phyloP scores from a whole-genome alignment of 2,329 filamentous ascomycete genomes.

The Penicillium palitans region DNA sequence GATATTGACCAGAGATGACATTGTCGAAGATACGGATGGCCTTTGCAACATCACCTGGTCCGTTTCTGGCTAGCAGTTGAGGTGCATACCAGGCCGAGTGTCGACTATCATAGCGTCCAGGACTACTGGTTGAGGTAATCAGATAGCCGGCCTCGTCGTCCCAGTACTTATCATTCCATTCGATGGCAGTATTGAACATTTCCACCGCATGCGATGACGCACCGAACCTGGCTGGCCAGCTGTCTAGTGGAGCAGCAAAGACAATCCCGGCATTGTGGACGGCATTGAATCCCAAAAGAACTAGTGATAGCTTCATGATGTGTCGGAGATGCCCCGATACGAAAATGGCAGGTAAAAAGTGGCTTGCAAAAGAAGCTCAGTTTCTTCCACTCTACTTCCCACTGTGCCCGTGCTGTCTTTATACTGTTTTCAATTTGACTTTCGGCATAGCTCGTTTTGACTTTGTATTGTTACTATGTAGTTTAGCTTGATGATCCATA shows the following conservation, averaged over 20 bases:
- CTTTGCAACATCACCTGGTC: slow-evolving; percentile 15
- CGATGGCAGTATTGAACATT: slow-evolving; percentile 22
- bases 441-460: neutral
- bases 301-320: slow-evolving; percentile 1
- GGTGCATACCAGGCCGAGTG: slow-evolving; percentile 24
- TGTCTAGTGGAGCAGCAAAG: neutral
- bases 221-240: neutral
- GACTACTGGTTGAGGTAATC: slow-evolving; percentile 11
- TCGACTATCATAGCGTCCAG: slow-evolving; percentile 21
- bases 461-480: neutral
- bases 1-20: slow-evolving; percentile 21
- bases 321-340: neutral
- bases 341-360: neutral
- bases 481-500: neutral
- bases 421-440: neutral
- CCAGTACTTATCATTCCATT: slow-evolving; percentile 22
- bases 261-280: neutral
- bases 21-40: slow-evolving; percentile 24
- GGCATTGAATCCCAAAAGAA: neutral
- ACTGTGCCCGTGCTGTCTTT: neutral
- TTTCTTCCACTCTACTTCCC: neutral
- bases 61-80: slow-evolving; percentile 20
- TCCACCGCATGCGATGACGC: slow-evolving; percentile 7
- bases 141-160: slow-evolving; percentile 19
- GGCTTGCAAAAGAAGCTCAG: neutral